Percentiles rank a stretch among this genome's conserved stretches.
These are phyloP conservation scores for Amborella trichopoda DNA, from an alignment of 164 flowering plant genomes.

Conservation along the genomic window DNA sequence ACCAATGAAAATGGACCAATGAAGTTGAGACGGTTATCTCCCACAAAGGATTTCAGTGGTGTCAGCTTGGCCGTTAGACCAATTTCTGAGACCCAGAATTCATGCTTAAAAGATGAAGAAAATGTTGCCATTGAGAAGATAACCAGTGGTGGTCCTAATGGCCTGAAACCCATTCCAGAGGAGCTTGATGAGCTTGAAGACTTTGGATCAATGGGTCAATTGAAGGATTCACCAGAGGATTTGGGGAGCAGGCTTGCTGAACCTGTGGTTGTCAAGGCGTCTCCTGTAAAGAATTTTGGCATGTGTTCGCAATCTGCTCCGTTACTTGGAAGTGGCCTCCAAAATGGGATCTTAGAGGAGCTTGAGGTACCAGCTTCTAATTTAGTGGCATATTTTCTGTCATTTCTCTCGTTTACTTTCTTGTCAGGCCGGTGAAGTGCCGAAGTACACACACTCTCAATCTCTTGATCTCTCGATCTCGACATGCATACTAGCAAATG, in stretches of 20 bases:
- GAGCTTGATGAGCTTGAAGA: slow-evolving; percentile 60
- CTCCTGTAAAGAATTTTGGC: slow-evolving; percentile 9
- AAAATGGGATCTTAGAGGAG: slow-evolving; percentile 49
- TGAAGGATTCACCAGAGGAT: slow-evolving; percentile 10
- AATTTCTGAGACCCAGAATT: slow-evolving; percentile 6
- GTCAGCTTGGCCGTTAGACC: slow-evolving; percentile 3
- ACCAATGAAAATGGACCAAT: slow-evolving; percentile 1
- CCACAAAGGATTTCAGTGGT: slow-evolving; percentile 11
- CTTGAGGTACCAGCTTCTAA: no score
- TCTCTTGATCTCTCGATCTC: no score
- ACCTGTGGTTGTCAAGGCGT: slow-evolving; percentile 10
- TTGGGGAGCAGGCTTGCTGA: slow-evolving; percentile 7
- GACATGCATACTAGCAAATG: no score
- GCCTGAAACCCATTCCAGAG: slow-evolving; percentile 11
- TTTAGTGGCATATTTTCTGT: no score
- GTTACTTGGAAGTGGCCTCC: slow-evolving; percentile 4
- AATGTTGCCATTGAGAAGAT: slow-evolving; percentile 36
- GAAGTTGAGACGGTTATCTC: slow-evolving; percentile 5
- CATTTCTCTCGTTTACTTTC: no score
- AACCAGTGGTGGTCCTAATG: slow-evolving; percentile 21
- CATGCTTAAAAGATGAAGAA: slow-evolving; percentile 14
- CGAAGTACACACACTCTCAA: no score
- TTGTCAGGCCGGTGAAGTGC: no score
- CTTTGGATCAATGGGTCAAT: slow-evolving; percentile 14
- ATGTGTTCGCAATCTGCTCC: slow-evolving; percentile 4